These are phyloP conservation scores for Daldinia decipiens DNA, from an alignment of 495 filamentous ascomycete species.

Conservation along the genomic window DNA sequence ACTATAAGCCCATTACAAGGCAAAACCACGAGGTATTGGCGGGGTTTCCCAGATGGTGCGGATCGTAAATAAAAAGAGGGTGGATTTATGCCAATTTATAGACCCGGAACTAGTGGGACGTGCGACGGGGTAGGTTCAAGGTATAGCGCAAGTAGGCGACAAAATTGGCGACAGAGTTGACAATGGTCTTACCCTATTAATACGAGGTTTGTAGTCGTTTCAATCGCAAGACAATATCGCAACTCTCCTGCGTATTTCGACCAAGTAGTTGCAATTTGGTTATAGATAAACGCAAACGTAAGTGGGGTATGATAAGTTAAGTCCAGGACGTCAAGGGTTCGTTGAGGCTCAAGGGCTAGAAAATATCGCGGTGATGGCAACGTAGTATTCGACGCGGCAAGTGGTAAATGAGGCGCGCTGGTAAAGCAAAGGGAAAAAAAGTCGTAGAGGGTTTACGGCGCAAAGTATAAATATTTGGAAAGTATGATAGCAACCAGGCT, in stretches of 20 bases:
- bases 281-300: constrained; percentile 1
- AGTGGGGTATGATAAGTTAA: constrained; percentile 13
- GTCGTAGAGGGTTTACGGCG: constrained; percentile 1
- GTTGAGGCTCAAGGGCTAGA: constrained; percentile 30
- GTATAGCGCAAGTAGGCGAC: constrained; percentile 18
- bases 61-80: not conserved
- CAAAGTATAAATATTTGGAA: constrained; percentile 10
- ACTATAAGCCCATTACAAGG: constrained; percentile 33
- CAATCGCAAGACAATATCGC: not conserved
- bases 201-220: not conserved
- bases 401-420: constrained; percentile 33
- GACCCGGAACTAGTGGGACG: not conserved
- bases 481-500: not conserved
- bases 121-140: not conserved
- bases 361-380: constrained; percentile 15
- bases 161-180: constrained; percentile 1
- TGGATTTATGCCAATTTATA: not conserved
- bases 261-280: constrained; percentile 3
- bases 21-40: not conserved
- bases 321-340: constrained; percentile 14
- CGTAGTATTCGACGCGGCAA: constrained; percentile 42
- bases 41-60: constrained; percentile 1
- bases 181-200: not conserved
- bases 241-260: not conserved
- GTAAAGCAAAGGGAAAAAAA: constrained; percentile 5